Conservation (phyloP, 139 green algal genomes). For the Volvox africanus region DNA sequence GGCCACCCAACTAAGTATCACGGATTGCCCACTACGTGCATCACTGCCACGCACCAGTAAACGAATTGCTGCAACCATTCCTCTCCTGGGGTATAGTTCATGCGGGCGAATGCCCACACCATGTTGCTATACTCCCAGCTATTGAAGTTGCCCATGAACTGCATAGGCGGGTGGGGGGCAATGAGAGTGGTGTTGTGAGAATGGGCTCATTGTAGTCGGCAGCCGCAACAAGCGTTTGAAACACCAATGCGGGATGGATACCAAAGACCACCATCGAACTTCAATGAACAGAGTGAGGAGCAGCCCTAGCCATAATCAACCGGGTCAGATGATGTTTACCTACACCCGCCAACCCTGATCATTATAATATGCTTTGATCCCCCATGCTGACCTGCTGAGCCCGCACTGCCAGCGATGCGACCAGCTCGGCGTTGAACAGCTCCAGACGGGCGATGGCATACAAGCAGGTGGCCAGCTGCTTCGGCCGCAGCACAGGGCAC, state of each 20-base stretch:
- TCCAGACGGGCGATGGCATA: constrained; percentile 49
- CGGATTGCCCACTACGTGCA: not conserved
- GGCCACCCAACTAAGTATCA: not conserved
- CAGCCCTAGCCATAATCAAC: too few species aligned
- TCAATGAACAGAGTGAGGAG: too few species aligned
- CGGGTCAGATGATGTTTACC: too few species aligned
- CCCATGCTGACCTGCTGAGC: not conserved
- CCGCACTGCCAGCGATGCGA: not conserved
- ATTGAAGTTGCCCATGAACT: constrained; percentile 43
- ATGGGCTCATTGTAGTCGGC: too few species aligned
- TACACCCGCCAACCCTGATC: too few species aligned
- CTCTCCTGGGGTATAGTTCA: constrained; percentile 35
- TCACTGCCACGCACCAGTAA: constrained; percentile 16
- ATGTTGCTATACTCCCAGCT: constrained; percentile 38
- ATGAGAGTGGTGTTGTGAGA: not conserved
- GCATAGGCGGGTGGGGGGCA: not conserved
- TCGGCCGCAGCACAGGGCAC: constrained; percentile 4
- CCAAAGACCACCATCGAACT: too few species aligned
- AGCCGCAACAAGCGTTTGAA: not conserved
- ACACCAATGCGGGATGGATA: too few species aligned
- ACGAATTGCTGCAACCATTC: constrained; percentile 32
- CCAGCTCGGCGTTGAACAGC: constrained; percentile 54
- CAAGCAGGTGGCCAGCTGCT: constrained; percentile 39
- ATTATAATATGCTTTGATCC: too few species aligned
- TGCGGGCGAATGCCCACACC: constrained; percentile 35